Percentiles rank a stretch among this genome's conserved stretches.
Evolutionary conservation across 768 basidiomycete genomes (phyloP).

Genomic region (Kwoniella botswanensis): DNA sequence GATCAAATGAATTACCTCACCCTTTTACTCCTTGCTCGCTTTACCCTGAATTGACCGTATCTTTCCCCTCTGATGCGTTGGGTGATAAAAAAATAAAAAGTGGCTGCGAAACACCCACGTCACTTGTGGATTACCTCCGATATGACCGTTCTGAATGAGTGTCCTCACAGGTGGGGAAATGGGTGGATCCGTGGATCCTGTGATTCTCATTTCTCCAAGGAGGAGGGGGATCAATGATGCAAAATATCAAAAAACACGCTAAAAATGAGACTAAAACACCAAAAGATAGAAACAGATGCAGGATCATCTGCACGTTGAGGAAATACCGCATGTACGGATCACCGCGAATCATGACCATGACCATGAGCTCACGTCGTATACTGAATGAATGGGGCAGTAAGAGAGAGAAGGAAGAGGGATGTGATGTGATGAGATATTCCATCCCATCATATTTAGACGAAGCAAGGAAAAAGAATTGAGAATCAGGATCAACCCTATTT

Average conservation of each 20-base stretch:
- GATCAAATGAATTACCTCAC: no score
- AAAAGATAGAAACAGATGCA: background rate
- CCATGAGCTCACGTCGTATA: no score
- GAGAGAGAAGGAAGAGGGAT: background rate
- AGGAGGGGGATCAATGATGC: no score
- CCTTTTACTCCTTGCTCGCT: no score
- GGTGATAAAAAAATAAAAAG: background rate
- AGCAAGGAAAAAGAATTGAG: background rate
- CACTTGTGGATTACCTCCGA: background rate
- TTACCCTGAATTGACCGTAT: background rate
- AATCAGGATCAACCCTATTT: background rate
- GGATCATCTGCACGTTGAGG: no score
- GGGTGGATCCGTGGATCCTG: no score
- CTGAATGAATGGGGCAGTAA: background rate
- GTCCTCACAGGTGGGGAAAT: no score
- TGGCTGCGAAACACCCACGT: background rate
- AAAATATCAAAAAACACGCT: background rate
- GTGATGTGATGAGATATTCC: background rate
- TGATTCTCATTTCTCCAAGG: no score
- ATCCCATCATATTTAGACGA: no score
- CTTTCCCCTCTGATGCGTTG: background rate
- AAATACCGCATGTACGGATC: background rate
- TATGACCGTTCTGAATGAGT: background rate
- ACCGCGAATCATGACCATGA: background rate
- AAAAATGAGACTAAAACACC: background rate